These are phyloP conservation scores for Amanita fuliginea DNA, from an alignment of 768 basidiomycete genomes.

Conservation along the genomic window DNA sequence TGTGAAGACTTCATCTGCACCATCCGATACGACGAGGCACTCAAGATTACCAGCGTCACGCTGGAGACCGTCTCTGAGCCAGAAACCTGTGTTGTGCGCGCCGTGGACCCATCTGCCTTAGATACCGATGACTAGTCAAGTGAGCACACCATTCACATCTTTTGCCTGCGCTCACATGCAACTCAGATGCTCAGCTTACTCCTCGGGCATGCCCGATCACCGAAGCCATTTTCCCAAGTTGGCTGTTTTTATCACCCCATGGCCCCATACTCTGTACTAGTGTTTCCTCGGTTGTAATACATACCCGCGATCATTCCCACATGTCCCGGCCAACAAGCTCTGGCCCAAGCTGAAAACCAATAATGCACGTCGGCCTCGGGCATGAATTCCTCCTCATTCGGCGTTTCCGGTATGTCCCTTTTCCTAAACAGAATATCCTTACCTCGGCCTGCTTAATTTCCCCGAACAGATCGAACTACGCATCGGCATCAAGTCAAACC, in stretches of 20 bases:
- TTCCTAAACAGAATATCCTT: not conserved
- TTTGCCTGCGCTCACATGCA: not conserved
- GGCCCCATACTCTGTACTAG: not conserved
- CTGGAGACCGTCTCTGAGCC: slow-evolving; percentile 27
- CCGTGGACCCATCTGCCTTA: slow-evolving; percentile 19
- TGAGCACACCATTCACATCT: not conserved
- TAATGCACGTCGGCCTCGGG: not conserved
- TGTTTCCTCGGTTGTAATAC: not conserved
- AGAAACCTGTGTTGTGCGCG: slow-evolving; percentile 36
- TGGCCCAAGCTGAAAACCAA: not conserved
- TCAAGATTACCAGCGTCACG: slow-evolving; percentile 30
- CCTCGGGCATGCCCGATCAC: not conserved
- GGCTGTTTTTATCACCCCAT: not conserved
- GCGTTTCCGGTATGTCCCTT: not conserved
- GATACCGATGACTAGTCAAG: not conserved
- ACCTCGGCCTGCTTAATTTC: not conserved
- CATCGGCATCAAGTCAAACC: not conserved
- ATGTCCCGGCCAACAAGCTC: not conserved
- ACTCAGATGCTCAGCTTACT: not conserved
- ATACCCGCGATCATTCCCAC: not conserved
- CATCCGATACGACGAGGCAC: slow-evolving; percentile 30
- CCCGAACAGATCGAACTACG: not conserved
- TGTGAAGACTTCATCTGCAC: slow-evolving; percentile 35
- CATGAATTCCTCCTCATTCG: not conserved
- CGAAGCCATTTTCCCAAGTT: not conserved